Base-by-base conservation (phyloP, 1,284 basidiomycete genomes). In the Marasmius oreades region DNA sequence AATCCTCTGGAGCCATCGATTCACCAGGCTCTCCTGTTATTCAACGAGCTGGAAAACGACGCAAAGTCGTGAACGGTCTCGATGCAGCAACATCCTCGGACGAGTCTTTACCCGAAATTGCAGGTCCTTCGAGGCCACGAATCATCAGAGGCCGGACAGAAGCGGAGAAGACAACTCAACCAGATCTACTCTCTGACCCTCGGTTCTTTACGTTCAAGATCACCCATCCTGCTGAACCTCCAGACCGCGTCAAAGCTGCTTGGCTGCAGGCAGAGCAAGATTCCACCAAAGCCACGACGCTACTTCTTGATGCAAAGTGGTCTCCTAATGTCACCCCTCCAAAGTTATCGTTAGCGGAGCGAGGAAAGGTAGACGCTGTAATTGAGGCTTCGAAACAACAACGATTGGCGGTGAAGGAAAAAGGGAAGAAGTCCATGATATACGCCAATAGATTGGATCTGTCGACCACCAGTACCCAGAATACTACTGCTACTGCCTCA, bases 391-490 rank as follows among this genome's bases (percentile, higher is more conserved):
- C 73, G 24, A 84, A 82, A 63, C 85, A 85, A 1, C 79, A 78
- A 61, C 77, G 84, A 56, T 79, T 77, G 20, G 82, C 84, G 34
- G 77, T 76, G 55, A 84, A 77, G 65, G 86, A 89, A 69, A 85
- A 86, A 68, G 88, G 84, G 11, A 88, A 87, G 68, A 86, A 82
- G 66, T 91, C 88, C 11, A 77, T 83, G 67, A 91, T 91, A 55
- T 91, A 91, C 62, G 84, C 84, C 51, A 86, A 85, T 60, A 81
- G 86, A 56, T 68, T 74, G 36, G 51, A 61, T 62, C 18, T 61
- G 56, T 39, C 59, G 56, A 8, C 63, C 61, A 33, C 52, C 36
- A 54, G 61, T 16, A 64, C 69, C 39, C 58, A 59, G 22, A 62
- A 66, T 64, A 34, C 72, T 12, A 76, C 79, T 11, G 78, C 82